Conservation (phyloP, 345 rosid genomes). For the Aquilaria yunnanensis region DNA sequence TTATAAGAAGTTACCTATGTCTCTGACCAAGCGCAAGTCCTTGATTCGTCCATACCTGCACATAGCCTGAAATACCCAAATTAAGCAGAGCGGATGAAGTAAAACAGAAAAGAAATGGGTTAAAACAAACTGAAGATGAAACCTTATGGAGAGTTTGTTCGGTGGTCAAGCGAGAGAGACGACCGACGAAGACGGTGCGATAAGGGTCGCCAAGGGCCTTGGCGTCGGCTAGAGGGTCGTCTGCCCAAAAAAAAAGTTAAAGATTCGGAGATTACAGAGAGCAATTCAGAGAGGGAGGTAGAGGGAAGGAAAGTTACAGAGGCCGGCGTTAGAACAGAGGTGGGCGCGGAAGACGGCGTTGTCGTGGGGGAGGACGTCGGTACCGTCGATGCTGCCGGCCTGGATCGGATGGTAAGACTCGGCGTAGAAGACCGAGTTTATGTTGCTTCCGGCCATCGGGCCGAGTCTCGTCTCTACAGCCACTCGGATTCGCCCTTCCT, state of each 20-base stretch:
- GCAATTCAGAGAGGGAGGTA: background rate
- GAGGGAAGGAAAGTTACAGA: slow-evolving; percentile 37
- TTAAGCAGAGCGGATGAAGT: background rate
- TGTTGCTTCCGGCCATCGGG: slow-evolving; percentile 21
- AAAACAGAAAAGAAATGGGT: background rate
- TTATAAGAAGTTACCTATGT: slow-evolving; percentile 49
- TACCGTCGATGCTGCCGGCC: slow-evolving; percentile 94
- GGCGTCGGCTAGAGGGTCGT: slow-evolving; percentile 79
- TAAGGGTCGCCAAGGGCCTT: slow-evolving; percentile 71
- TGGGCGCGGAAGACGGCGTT: slow-evolving; percentile 72
- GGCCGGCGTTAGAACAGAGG: slow-evolving; percentile 76
- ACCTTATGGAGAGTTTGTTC: slow-evolving; percentile 68
- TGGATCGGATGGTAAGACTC: slow-evolving; percentile 90
- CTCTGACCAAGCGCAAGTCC: slow-evolving; percentile 83
- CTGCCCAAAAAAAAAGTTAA: slow-evolving; percentile 22
- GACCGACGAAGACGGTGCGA: slow-evolving; percentile 73
- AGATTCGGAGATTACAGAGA: background rate
- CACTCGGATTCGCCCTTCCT: slow-evolving; percentile 1
- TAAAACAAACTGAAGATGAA: background rate
- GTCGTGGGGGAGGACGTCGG: slow-evolving; percentile 74
- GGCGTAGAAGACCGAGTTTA: slow-evolving; percentile 82
- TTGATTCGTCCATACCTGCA: slow-evolving; percentile 75
- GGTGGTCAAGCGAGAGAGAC: slow-evolving; percentile 68
- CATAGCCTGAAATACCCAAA: slow-evolving; percentile 51
- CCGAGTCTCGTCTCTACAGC: slow-evolving; percentile 8